A percentile compares a stretch with the other conserved stretches of the same genome.
These are phyloP conservation scores for Capsicum rhomboideum DNA, from an alignment of 257 asterid species.

Conservation along the genomic window DNA sequence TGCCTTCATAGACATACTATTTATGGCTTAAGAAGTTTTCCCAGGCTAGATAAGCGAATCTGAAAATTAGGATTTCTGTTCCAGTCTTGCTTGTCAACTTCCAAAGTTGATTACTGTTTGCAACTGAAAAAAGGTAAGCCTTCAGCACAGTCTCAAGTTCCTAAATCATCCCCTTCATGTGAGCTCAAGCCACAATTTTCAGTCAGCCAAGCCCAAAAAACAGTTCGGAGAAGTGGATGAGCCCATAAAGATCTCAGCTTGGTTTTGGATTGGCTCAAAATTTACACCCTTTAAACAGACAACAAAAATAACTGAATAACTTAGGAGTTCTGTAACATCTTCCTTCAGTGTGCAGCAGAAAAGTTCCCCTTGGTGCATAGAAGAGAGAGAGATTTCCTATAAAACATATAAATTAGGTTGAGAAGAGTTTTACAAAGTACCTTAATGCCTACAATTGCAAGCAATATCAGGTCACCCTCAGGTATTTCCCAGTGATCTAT, in stretches of 20 bases:
- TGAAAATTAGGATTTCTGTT: not conserved
- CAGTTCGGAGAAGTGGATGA: not conserved
- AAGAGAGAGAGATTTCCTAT: not conserved
- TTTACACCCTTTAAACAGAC: not conserved
- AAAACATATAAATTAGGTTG: not conserved
- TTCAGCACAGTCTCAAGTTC: not conserved
- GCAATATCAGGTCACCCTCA: constrained; percentile 69
- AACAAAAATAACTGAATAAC: not conserved
- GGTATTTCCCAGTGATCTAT: constrained; percentile 74
- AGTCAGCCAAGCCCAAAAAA: not conserved
- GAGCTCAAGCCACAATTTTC: not conserved
- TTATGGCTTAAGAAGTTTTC: not conserved
- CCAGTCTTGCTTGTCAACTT: no score
- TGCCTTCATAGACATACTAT: not conserved
- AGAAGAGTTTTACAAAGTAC: constrained; percentile 14
- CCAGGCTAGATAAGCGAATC: not conserved
- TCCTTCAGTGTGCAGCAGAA: not conserved
- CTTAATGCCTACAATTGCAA: constrained; percentile 93
- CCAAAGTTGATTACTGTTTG: no score
- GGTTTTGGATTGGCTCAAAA: not conserved
- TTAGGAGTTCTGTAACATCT: not conserved
- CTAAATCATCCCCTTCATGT: not conserved
- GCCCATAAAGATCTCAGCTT: not conserved
- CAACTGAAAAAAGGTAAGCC: not conserved
- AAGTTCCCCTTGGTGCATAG: not conserved